These are phyloP conservation scores for Annulohypoxylon maeteangense DNA, from an alignment of 495 filamentous ascomycete species.

Conservation along the genomic window DNA sequence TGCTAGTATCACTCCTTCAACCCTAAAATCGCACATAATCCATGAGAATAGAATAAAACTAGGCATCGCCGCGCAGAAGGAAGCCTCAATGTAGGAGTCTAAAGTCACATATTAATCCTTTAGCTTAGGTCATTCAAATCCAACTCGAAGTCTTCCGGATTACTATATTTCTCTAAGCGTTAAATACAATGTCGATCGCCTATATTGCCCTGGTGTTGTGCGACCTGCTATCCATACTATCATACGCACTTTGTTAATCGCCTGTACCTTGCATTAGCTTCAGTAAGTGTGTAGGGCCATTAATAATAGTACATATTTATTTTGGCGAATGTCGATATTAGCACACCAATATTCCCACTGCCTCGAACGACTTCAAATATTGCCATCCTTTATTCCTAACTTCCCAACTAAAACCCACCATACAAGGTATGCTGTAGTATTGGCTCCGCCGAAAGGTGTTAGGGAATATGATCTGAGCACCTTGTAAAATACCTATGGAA, in stretches of 20 bases:
- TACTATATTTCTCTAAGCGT: conserved; percentile 12
- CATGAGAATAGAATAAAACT: neutral
- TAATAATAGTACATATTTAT: conserved; percentile 23
- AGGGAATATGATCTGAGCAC: conserved; percentile 10
- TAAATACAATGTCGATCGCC: conserved; percentile 20
- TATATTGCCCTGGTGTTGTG: conserved; percentile 17
- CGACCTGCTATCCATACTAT: neutral
- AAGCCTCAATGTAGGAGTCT: neutral
- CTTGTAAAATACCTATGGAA: conserved; percentile 14
- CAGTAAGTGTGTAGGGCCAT: conserved; percentile 28
- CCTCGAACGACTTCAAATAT: neutral
- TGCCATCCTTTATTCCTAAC: neutral
- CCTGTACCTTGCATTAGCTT: conserved; percentile 44
- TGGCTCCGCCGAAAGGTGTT: conserved; percentile 11
- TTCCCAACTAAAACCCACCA: neutral
- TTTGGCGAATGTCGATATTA: conserved; percentile 9
- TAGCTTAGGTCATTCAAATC: neutral
- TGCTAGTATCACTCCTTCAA: too few species aligned
- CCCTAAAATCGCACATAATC: neutral
- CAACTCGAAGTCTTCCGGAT: conserved; percentile 10
- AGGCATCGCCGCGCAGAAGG: neutral
- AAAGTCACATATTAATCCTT: neutral
- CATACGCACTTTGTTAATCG: conserved; percentile 14
- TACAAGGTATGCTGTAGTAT: neutral
- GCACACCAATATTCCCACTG: neutral